Evolutionary conservation across 2,329 filamentous ascomycete species (phyloP).

Genomic region (Nannizziopsis barbatae): DNA sequence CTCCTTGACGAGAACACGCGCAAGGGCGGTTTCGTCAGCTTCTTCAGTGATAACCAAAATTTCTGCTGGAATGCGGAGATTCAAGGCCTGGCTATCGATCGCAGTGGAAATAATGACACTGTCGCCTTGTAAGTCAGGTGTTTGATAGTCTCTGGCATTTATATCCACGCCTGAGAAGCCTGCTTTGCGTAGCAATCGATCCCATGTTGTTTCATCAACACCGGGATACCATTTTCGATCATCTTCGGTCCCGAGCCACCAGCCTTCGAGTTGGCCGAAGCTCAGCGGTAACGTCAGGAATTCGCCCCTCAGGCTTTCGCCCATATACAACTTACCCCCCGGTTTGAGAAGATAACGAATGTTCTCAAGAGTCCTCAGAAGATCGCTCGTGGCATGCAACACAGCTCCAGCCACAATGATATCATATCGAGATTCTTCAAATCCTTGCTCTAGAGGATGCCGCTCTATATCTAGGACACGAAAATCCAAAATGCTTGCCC

Average conservation of each 20-base stretch:
- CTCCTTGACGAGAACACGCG: conserved; percentile 1
- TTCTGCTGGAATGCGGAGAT: not conserved
- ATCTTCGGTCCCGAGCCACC: conserved; percentile 20
- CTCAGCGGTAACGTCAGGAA: conserved; percentile 14
- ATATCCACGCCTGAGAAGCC: conserved; percentile 15
- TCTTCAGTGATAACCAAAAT: conserved; percentile 1
- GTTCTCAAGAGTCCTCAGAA: conserved; percentile 24
- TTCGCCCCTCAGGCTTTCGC: conserved; percentile 27
- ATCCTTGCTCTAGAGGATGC: conserved; percentile 27
- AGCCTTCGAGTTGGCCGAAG: conserved; percentile 19
- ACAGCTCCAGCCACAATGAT: conserved; percentile 31
- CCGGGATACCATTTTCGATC: conserved; percentile 12
- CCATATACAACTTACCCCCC: conserved; percentile 36
- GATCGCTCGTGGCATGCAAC: conserved; percentile 29
- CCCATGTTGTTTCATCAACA: conserved; percentile 11
- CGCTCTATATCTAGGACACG: conserved; percentile 26
- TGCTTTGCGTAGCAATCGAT: conserved; percentile 7
- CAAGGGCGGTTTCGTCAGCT: conserved; percentile 2
- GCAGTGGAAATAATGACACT: conserved; percentile 18
- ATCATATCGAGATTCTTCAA: conserved; percentile 26
- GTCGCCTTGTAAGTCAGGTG: conserved; percentile 15
- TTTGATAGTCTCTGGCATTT: conserved; percentile 9
- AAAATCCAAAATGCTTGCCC: conserved; percentile 17
- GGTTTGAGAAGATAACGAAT: conserved; percentile 31
- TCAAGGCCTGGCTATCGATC: conserved; percentile 1